Evolutionary conservation across 495 filamentous ascomycete species (phyloP), one percentile per base, ranked within the genome.

Genomic region (Annulohypoxylon maeteangense): DNA sequence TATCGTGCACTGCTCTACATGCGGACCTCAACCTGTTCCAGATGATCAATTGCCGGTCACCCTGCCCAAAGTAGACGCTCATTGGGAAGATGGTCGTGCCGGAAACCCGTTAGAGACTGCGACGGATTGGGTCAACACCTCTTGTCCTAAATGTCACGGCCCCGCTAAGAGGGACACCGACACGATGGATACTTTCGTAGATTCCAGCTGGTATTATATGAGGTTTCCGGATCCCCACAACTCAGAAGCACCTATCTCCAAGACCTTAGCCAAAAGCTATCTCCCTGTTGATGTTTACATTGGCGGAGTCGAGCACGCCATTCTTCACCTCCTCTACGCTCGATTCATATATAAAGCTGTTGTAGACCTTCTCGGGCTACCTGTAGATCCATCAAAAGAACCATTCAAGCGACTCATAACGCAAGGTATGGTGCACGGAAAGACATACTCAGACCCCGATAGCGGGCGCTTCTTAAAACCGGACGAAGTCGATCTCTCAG

Each of bases 181-280:
- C 75, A 97, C 93, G 0, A 96, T 97, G 93, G 93, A 97, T 77
- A 97, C 93, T 0, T 97, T 97, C 78, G 92, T 97, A 38, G 93
- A 97, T 78, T 95, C 92, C 0, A 95, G 92, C 47, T 97, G 93
- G 93, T 97, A 97, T 76, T 96, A 87, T 70, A 87, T 94, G 82
- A 87, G 93, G 0, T 97, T 92, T 74, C 76, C 90, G 38, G 91
- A 95, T 68, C 78, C 90, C 1, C 79, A 88, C 2, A 94, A 95
- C 72, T 74, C 82, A 38, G 76, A 85, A 11, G 76, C 76, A 11
- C 91, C 87, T 0, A 89, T 96, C 69, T 88, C 86, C 0, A 77
- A 88, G 40, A 79, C 85, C 8, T 76, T 81, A 10, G 90, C 86
- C 14, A 84, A 87, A 31, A 67, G 75, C 3, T 74, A 78, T 7